Evolutionary conservation across 306 rosid genomes (phyloP), one percentile per base, ranked within the genome.

Genomic region (Lathyrus tuberosus): DNA sequence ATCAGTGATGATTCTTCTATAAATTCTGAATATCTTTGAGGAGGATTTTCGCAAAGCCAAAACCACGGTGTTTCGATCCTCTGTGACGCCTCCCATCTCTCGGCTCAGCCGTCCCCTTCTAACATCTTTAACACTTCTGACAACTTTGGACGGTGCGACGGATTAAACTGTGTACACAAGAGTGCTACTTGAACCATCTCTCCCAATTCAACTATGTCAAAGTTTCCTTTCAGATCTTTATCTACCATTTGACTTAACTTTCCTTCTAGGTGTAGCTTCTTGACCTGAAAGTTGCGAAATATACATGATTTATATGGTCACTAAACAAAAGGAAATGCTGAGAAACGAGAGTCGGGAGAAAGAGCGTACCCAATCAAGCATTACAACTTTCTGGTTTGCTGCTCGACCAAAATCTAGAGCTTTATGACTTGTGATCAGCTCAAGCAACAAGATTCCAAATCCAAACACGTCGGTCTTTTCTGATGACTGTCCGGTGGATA

Each of bases 1-100:
- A 95, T 89, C 42, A 95, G 89, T 37, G 99, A 87, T 47, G 97
- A 91, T 80, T 95, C 99, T 54, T 91, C 97, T 60, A 95, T 87
- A 58, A 77, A 95, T 79, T 91, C 97, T 40, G 99, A 89, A 57
- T 91, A 95, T 75, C 91, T 81, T 75, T 82, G 95, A 28, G 92
- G 91, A 0, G 86, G 89, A 63, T 80, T 78, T 67, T 94, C 99
- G 56, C 77, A 62, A 11, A 75, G 72, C 72, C 96, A 82, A 72
- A 63, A 78, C 71, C 89, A 83, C 2, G 96, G 95, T 3, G 92
- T 82, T 69, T 95, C 97, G 1, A 81, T 70, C 69, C 88, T 80
- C 82, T 87, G 97, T 12, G 97, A 95, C 13, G 92, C 95, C 72
- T 91, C 99, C 99, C 99, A 95, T 86, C 88, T 95, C 79, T 95